Conservation (phyloP, 2,329 filamentous ascomycete species). For the Davidsoniella neocaledoniae region DNA sequence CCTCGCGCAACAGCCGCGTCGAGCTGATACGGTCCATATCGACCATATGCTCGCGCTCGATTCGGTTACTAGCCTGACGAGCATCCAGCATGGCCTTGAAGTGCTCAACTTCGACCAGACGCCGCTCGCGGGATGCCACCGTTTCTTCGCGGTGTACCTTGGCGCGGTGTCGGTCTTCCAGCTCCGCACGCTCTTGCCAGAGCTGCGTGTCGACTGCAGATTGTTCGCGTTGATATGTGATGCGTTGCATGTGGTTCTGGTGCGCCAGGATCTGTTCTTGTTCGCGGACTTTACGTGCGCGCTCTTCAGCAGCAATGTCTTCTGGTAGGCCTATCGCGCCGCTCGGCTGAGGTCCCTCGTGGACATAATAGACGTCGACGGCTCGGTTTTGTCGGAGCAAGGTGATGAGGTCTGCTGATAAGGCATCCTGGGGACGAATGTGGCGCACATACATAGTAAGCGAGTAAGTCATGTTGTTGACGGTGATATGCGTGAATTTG, state of each 20-base stretch:
- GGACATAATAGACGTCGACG: conserved; percentile 36
- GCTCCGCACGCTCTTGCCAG: conserved; percentile 29
- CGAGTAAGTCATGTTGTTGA: conserved; percentile 41
- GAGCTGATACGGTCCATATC: conserved; percentile 11
- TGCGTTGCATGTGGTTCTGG: conserved; percentile 31
- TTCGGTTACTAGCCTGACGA: conserved; percentile 20
- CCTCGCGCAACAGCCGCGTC: conserved; percentile 22
- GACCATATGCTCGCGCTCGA: conserved; percentile 12
- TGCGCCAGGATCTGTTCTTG: conserved; percentile 29
- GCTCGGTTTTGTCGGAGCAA: conserved; percentile 36
- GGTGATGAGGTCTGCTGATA: conserved; percentile 22
- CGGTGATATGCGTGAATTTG: conserved; percentile 36
- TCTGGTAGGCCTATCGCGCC: conserved; percentile 35
- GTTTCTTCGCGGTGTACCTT: conserved; percentile 31
- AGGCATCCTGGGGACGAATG: conserved; percentile 19
- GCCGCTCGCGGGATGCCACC: conserved; percentile 25
- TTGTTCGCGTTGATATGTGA: conserved; percentile 34
- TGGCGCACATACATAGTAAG: conserved; percentile 44
- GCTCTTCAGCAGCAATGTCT: conserved; percentile 32
- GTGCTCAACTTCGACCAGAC: conserved; percentile 29
- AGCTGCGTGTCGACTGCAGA: conserved; percentile 35
- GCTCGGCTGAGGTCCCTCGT: conserved; percentile 34
- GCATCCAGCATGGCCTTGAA: conserved; percentile 21
- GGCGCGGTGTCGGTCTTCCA: conserved; percentile 33
- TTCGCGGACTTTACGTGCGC: conserved; percentile 30